These are phyloP conservation scores for Xylaria sp. DNA, from an alignment of 2,329 filamentous ascomycete genomes.

Conservation along the genomic window DNA sequence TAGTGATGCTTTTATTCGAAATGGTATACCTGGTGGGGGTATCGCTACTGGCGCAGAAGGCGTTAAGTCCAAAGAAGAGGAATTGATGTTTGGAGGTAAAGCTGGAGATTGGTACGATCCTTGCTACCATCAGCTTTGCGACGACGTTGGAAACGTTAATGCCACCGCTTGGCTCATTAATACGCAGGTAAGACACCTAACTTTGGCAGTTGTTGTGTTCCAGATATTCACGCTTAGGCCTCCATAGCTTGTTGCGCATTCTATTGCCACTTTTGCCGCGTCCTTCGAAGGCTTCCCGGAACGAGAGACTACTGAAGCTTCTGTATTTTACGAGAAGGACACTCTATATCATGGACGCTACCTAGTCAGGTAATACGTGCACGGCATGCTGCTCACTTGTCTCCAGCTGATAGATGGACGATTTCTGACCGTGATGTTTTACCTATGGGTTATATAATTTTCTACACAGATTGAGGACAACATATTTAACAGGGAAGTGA, in stretches of 20 bases:
- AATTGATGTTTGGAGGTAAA: conserved; percentile 63
- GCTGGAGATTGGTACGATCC: conserved; percentile 64
- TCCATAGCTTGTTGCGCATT: conserved; percentile 71
- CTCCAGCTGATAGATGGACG: neutral
- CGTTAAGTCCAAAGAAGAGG: conserved; percentile 65
- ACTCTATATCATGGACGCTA: conserved; percentile 62
- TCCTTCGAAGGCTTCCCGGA: conserved; percentile 74
- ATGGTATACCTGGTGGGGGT: conserved; percentile 66
- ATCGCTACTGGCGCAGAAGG: conserved; percentile 73
- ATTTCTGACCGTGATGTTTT: neutral
- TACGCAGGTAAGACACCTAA: conserved; percentile 60
- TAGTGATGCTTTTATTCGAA: conserved; percentile 55
- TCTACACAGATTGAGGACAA: neutral
- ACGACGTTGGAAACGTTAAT: conserved; percentile 67
- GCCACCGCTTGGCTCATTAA: conserved; percentile 69
- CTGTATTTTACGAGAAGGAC: conserved; percentile 49
- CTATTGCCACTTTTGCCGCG: conserved; percentile 74
- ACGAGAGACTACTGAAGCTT: conserved; percentile 51
- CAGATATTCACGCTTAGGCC: neutral
- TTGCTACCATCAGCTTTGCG: conserved; percentile 71
- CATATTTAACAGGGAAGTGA: neutral
- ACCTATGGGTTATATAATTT: neutral
- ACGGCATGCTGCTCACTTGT: neutral
- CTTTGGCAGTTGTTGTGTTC: neutral
- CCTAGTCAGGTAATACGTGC: conserved; percentile 55